Evolutionary conservation across 2,329 filamentous ascomycete genomes (phyloP), one percentile per base, ranked within the genome.

Genomic region (Ascochyta koolunga): DNA sequence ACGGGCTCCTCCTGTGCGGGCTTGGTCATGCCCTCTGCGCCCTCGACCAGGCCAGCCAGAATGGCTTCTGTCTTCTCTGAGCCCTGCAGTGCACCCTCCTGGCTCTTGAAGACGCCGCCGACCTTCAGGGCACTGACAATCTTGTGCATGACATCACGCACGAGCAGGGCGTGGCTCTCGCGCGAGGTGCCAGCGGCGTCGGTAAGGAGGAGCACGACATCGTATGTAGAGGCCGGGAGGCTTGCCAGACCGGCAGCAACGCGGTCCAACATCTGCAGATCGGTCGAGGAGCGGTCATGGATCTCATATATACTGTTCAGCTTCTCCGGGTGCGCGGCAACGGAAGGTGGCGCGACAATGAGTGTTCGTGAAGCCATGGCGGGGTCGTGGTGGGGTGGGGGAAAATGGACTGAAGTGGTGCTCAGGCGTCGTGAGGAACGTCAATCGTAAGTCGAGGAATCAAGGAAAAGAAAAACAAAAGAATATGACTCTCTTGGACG

Each of bases 231-330:
- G 48, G 84, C 65, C 1, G 93, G 89, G 0, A 99, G 86, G 7
- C 86, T 80, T 52, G 95, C 90, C 32, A 96, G 82, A 58, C 91
- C 91, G 31, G 90, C 85, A 2, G 90, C 86, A 35, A 99, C 84
- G 45, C 95, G 91, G 78, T 99, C 95, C 58, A 99, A 89, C 95
- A 99, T 99, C 76, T 98, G 95, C 47, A 99, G 82, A 72, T 99
- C 95, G 58, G 92, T 93, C 39, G 83, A 80, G 60, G 83, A 79
- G 70, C 91, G 88, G 74, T 95, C 87, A 78, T 91, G 87, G 52
- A 86, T 80, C 54, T 86, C 81, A 68, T 96, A 85, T 58, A 95
- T 81, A 62, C 80, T 79, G 61, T 86, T 84, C 61, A 98, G 83
- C 67, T 86, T 86, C 63, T 91, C 88, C 64, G 93, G 90, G 76